Conservation (phyloP, 2,329 filamentous ascomycete species). For the Diplodia scrobiculata region DNA sequence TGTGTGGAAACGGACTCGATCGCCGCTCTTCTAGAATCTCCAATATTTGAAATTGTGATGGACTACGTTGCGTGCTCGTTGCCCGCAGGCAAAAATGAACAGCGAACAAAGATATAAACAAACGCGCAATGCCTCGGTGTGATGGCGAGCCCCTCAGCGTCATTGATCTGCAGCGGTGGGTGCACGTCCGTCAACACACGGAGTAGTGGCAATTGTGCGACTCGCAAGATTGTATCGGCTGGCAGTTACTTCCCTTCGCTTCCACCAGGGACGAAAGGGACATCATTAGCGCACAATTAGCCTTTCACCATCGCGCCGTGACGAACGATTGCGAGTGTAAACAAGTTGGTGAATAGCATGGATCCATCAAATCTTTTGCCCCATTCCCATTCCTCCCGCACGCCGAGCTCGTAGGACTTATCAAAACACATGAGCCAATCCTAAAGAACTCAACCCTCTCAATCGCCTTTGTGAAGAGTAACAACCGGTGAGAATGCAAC, state of each 20-base stretch:
- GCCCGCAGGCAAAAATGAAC: neutral
- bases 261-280: too few relatives aligned
- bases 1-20: conserved; percentile 6
- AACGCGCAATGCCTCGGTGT: neutral
- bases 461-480: conserved; percentile 1
- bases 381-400: neutral
- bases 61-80: conserved; percentile 10
- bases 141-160: conserved; percentile 6
- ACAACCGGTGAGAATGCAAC: neutral
- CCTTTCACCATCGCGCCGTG: neutral
- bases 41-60: conserved; percentile 17
- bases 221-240: neutral
- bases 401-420: conserved; percentile 1
- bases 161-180: neutral
- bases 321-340: neutral
- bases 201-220: neutral
- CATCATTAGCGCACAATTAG: neutral
- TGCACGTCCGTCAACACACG: neutral
- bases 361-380: neutral
- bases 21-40: neutral
- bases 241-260: too few relatives aligned
- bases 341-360: neutral
- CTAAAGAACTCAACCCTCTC: neutral
- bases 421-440: neutral
- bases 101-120: neutral